Conservation (phyloP, 768 basidiomycete genomes). For the Termitomyces eurrhizus region DNA sequence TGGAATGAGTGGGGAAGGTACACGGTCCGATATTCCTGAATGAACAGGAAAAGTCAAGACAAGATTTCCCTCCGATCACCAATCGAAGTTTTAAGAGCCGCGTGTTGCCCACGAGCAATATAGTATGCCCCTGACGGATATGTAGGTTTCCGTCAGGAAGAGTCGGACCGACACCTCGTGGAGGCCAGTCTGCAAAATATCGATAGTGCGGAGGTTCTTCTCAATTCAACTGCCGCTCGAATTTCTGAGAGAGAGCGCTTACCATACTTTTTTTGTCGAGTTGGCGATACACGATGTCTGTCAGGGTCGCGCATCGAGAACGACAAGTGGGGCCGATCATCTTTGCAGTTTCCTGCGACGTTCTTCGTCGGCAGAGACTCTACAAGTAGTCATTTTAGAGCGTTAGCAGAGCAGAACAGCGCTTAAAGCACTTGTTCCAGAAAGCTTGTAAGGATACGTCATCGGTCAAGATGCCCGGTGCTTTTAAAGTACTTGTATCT, state of each 20-base stretch:
- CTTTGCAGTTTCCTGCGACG: neutral
- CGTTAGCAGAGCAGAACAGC: neutral
- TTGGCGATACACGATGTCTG: neutral
- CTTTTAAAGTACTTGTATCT: no score
- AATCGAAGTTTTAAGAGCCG: neutral
- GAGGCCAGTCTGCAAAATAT: neutral
- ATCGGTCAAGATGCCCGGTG: no score
- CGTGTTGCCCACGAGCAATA: neutral
- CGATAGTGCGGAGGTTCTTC: neutral
- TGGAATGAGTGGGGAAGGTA: no score
- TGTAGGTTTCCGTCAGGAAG: neutral
- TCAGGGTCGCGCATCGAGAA: neutral
- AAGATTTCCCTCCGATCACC: no score
- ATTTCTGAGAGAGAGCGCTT: neutral
- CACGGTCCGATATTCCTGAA: neutral
- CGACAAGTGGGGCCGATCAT: no score
- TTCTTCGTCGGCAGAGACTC: neutral
- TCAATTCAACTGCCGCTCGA: neutral
- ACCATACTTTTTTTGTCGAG: neutral
- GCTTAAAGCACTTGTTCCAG: no score
- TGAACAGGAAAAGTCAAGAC: neutral
- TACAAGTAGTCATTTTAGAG: neutral
- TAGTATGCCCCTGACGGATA: neutral
- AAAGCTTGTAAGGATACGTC: no score
- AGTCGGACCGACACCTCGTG: neutral